Percentiles rank a stretch among this genome's conserved stretches.
These are phyloP conservation scores for Colletotrichum sp. DNA, from an alignment of 2,329 filamentous ascomycete species.

Conservation along the genomic window DNA sequence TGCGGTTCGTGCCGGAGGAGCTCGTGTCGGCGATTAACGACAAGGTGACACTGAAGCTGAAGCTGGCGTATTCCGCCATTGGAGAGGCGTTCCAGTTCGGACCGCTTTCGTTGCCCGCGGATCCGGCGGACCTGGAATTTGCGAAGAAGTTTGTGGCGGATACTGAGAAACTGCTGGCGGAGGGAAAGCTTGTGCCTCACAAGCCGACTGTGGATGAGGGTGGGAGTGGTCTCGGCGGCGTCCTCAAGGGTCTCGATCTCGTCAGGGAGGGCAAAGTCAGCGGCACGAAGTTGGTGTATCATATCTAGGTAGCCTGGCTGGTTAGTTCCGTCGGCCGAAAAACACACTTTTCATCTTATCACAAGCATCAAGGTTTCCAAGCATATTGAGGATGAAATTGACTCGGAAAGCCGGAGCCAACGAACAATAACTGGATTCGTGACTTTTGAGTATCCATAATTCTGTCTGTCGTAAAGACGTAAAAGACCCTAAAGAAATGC, in stretches of 20 bases:
- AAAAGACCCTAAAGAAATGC: slow-evolving; percentile 17
- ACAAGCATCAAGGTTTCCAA: neutral
- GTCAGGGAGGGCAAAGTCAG: slow-evolving; percentile 15
- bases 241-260: slow-evolving; percentile 24
- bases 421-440: neutral
- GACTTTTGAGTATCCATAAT: slow-evolving; percentile 13
- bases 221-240: slow-evolving; percentile 34
- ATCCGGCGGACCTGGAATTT: slow-evolving; percentile 38
- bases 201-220: slow-evolving; percentile 32
- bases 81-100: slow-evolving; percentile 34
- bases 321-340: neutral
- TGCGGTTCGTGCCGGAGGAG: slow-evolving; percentile 37
- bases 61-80: slow-evolving; percentile 45
- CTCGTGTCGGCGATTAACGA: slow-evolving; percentile 47
- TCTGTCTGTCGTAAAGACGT: neutral
- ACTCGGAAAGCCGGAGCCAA: neutral
- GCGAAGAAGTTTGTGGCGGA: slow-evolving; percentile 41
- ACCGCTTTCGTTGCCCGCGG: slow-evolving; percentile 26
- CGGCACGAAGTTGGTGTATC: slow-evolving; percentile 15
- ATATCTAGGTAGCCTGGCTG: neutral
- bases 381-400: neutral
- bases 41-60: slow-evolving; percentile 28
- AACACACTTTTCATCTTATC: neutral
- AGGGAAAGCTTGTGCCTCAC: slow-evolving; percentile 39
- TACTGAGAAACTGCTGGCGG: slow-evolving; percentile 33